Conservation (phyloP, 345 rosid species). For the Salix purpurea region DNA sequence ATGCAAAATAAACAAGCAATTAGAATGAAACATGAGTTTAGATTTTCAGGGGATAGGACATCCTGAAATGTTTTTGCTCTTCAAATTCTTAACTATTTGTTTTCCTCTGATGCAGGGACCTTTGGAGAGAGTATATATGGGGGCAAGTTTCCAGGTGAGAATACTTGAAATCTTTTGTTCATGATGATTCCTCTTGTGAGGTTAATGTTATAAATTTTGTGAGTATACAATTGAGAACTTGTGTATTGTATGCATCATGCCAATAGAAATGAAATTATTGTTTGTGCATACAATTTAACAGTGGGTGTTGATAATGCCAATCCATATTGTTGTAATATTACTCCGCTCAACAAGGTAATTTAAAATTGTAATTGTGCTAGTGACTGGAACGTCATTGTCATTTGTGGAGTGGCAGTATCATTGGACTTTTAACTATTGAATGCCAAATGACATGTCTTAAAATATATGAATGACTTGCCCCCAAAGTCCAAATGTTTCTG, state of each 20-base stretch:
- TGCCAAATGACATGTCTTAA: neutral
- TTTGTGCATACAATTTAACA: neutral
- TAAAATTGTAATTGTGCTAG: too few relatives aligned
- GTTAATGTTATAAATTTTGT: neutral
- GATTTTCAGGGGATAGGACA: neutral
- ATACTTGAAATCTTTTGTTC: neutral
- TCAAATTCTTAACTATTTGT: neutral
- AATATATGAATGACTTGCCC: neutral
- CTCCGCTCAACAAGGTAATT: too few relatives aligned
- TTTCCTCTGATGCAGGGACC: constrained; percentile 49
- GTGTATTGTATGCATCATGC: neutral
- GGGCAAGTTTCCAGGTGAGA: constrained; percentile 83
- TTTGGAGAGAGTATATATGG: constrained; percentile 91
- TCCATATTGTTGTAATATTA: too few relatives aligned
- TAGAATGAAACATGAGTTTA: neutral
- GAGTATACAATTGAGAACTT: neutral
- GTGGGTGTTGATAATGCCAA: too few relatives aligned
- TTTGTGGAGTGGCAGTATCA: too few relatives aligned
- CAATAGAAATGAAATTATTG: neutral
- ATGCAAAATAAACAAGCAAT: neutral
- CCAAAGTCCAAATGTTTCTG: neutral
- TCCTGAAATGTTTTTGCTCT: neutral
- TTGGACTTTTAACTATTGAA: neutral
- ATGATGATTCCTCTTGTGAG: neutral
- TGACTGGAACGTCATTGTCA: too few relatives aligned